Percentiles rank a stretch among this genome's conserved stretches.
phyloP scores from a whole-genome alignment of 1,284 basidiomycete genomes.

The Entoloma clypeatum region DNA sequence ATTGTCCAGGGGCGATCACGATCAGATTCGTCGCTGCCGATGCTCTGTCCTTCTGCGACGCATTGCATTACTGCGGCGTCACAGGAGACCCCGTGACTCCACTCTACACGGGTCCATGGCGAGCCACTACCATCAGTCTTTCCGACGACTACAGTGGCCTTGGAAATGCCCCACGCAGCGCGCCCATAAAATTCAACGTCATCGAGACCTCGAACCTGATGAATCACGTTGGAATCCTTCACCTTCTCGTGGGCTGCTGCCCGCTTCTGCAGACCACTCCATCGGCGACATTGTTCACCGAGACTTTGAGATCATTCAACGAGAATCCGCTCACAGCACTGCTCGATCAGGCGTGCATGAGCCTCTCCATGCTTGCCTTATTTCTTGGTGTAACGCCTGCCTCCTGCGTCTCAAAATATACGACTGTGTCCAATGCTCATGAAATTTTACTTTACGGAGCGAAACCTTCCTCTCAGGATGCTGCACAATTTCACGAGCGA shows the following conservation, averaged over 20 bases:
- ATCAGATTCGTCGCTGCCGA: constrained; percentile 34
- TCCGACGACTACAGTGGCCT: constrained; percentile 30
- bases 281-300: constrained; percentile 39
- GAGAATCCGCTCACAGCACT: constrained; percentile 28
- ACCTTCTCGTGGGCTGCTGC: constrained; percentile 36
- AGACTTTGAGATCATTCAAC: constrained; percentile 31
- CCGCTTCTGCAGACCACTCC: constrained; percentile 35
- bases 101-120: constrained; percentile 37
- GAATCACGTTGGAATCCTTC: constrained; percentile 45
- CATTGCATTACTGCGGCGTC: constrained; percentile 23
- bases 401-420: constrained; percentile 38
- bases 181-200: constrained; percentile 39
- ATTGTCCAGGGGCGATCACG: constrained; percentile 9
- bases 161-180: no score
- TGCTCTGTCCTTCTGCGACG: constrained; percentile 28
- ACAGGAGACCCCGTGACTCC: constrained; percentile 22
- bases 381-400: constrained; percentile 41
- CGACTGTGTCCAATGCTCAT: constrained; percentile 36
- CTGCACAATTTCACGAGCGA: constrained; percentile 33
- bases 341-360: constrained; percentile 32
- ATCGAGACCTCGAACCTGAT: constrained; percentile 48
- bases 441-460: constrained; percentile 26
- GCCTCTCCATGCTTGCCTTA: constrained; percentile 33
- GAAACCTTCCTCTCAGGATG: not conserved
- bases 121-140: constrained; percentile 30